Percentiles rank a stretch among this genome's conserved stretches.
Conservation (phyloP, 106 monocot species). For the Triglochin maritima region DNA sequence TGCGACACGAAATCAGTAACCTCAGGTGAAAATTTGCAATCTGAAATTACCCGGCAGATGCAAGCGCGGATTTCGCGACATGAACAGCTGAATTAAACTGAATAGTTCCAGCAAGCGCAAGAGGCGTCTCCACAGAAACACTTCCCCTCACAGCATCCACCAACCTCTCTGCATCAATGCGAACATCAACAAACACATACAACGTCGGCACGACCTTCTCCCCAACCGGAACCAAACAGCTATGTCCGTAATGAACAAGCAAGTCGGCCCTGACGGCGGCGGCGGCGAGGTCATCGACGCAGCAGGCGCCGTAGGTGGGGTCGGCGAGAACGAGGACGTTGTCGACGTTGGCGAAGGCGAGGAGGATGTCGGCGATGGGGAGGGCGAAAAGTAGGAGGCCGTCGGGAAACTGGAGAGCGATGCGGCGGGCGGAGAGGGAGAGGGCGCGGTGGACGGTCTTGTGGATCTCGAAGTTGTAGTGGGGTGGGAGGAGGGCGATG, state of each 20-base stretch:
- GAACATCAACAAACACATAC: slow-evolving; percentile 88
- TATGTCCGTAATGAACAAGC: slow-evolving; percentile 91
- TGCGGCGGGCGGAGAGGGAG: slow-evolving; percentile 44
- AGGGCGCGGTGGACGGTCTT: slow-evolving; percentile 80
- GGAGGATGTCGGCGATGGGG: slow-evolving; percentile 76
- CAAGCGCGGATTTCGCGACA: slow-evolving; percentile 28
- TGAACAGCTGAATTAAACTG: slow-evolving; percentile 83
- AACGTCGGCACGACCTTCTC: slow-evolving; percentile 50
- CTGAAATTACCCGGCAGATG: too few species aligned
- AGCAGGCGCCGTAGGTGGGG: slow-evolving; percentile 96
- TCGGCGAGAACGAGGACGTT: slow-evolving; percentile 78
- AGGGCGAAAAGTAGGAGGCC: slow-evolving; percentile 94
- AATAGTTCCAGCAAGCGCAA: slow-evolving; percentile 75
- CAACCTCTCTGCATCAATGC: slow-evolving; percentile 43
- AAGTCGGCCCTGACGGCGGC: slow-evolving; percentile 56
- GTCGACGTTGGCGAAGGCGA: slow-evolving; percentile 23
- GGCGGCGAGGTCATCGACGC: slow-evolving; percentile 74
- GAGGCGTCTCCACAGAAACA: slow-evolving; percentile 15
- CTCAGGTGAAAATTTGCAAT: too few species aligned
- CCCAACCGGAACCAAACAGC: slow-evolving; percentile 87
- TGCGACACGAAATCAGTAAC: too few species aligned
- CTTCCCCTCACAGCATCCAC: slow-evolving; percentile 26
- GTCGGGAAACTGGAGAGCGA: slow-evolving; percentile 89
- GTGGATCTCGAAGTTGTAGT: slow-evolving; percentile 96
- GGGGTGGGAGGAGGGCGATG: slow-evolving; percentile 69